Evolutionary conservation across 164 flowering plant species (phyloP), one percentile per base, ranked within the genome.

Genomic region (Tetracentron sinense): DNA sequence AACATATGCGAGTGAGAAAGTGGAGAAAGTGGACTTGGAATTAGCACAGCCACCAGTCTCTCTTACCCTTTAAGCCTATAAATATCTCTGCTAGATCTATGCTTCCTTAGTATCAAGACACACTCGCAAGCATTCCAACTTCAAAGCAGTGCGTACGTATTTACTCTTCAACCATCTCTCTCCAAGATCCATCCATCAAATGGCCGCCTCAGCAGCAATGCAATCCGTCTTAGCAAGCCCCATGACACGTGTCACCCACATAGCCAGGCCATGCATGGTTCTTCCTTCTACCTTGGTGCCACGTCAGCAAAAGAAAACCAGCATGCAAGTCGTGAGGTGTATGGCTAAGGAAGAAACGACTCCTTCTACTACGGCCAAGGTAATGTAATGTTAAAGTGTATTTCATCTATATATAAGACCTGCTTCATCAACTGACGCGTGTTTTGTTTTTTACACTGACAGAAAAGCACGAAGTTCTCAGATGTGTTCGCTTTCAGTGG

Each of bases 401-500:
- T 48, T 48, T 16, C 21, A 2, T 48, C 22, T 48, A 48, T 19
- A 33, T 33, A 33, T 33, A 33, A 4, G 38, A 4, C 38, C 10
- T 48, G 1, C 1, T 11, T 12, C 22, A 5, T 20, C 22, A 48
- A 12, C 6, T 48, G 21, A 17, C 51, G 6, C 22, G 51, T 20
- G 22, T 7, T 48, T 48, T 48, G 15, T 7, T 48, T 20, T 1
- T 48, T 48, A 17, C n/a, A 16, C n/a, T 1, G 21, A 7, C 51
- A 20, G 22, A 17, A 71, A 30, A 85, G 78, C 74, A 79, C 87
- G 0, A 72, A 69, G 23, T 79, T 85, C 61, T 10, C 55, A 0
- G 90, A 85, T 53, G 57, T 81, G 27, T 53, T 85, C 1, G 82
- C 90, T 0, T 85, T 85, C 70, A 64, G 78, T 47, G 90, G 85